Base-by-base conservation (phyloP, 139 green algal species). In the Haematococcus sp. region DNA sequence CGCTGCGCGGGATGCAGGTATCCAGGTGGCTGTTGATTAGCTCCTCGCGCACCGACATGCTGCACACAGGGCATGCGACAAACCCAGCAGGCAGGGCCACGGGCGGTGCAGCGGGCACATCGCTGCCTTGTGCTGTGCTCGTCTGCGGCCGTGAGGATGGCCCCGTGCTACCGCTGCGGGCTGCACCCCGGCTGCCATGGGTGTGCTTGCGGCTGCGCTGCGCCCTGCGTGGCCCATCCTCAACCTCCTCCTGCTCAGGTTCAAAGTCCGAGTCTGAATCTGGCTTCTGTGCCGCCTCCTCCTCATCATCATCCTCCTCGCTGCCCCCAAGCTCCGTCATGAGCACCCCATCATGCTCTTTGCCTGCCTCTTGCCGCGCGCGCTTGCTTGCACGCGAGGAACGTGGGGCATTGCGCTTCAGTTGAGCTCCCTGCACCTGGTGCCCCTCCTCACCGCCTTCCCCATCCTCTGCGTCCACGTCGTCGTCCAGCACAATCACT, bases 51-150 rank as follows among this genome's bases (percentile, higher is more conserved):
- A 65, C 30, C 2, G n/a, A 65, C 11, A 30, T 30, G 25, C 25
- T 30, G n/a, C 58, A 65, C 25, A 65, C 58, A 16, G 58, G 58
- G 58, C 58, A 65, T 28, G 58, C 58, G 2, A 65, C 58, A 34
- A 28, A 30, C 58, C 30, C 30, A 22, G 58, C 28, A 65, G 58
- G n/a, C 28, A 22, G n/a, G n/a, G 30, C 58, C 3, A 9, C 58
- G 17, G 25, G 23, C 4, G 58, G 25, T 11, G 58, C 34, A n/a
- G n/a, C 9, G 4, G 16, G n/a, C n/a, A n/a, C n/a, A n/a, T n/a
- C n/a, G 13, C 27, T 61, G 54, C 54, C 28, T 20, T n/a, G 54
- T n/a, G 54, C 13, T 61, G 54, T 4, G 54, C 16, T 4, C 11
- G 11, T 4, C 13, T n/a, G 54, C 54, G 9, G 22, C 54, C 54